phyloP scores from a whole-genome alignment of 2,329 filamentous ascomycete species.

The Aspergillus sp. region DNA sequence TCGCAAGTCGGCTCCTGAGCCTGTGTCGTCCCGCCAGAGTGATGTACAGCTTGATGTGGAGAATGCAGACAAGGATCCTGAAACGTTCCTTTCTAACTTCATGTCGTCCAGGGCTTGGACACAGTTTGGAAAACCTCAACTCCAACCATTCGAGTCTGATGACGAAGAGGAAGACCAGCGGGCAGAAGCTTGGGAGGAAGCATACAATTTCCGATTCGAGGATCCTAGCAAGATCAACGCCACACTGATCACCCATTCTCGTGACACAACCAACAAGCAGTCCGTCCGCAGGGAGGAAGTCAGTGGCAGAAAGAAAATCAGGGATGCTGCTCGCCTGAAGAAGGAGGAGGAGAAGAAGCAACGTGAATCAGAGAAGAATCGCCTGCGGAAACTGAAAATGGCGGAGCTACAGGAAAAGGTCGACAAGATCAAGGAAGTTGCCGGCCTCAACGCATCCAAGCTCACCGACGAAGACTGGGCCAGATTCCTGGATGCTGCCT shows the following conservation, averaged over 20 bases:
- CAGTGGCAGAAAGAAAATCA: constrained; percentile 74
- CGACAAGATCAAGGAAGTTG: constrained; percentile 84
- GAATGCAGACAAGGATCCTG: constrained; percentile 84
- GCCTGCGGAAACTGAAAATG: constrained; percentile 83
- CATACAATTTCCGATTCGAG: constrained; percentile 96
- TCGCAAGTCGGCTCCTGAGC: constrained; percentile 62
- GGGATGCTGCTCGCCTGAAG: constrained; percentile 76
- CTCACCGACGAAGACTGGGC: constrained; percentile 80
- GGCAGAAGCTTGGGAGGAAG: constrained; percentile 86
- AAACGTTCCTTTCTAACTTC: constrained; percentile 93
- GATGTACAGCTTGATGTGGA: constrained; percentile 69
- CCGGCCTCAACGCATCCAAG: constrained; percentile 71
- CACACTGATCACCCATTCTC: constrained; percentile 82
- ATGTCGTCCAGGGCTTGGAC: constrained; percentile 92
- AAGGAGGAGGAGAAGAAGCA: constrained; percentile 79
- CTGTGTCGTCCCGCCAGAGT: constrained; percentile 38
- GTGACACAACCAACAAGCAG: constrained; percentile 79
- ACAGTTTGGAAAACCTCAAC: constrained; percentile 66
- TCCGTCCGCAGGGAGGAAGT: constrained; percentile 85
- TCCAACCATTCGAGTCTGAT: constrained; percentile 88
- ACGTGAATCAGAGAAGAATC: constrained; percentile 78
- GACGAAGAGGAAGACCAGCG: constrained; percentile 75
- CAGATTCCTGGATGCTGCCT: constrained; percentile 81
- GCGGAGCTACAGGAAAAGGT: constrained; percentile 90
- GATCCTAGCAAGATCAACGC: constrained; percentile 88